A percentile compares a stretch with the other conserved stretches of the same genome.
These are phyloP conservation scores for Stagonosporopsis tanaceti DNA, from an alignment of 2,329 filamentous ascomycete genomes.

Conservation along the genomic window DNA sequence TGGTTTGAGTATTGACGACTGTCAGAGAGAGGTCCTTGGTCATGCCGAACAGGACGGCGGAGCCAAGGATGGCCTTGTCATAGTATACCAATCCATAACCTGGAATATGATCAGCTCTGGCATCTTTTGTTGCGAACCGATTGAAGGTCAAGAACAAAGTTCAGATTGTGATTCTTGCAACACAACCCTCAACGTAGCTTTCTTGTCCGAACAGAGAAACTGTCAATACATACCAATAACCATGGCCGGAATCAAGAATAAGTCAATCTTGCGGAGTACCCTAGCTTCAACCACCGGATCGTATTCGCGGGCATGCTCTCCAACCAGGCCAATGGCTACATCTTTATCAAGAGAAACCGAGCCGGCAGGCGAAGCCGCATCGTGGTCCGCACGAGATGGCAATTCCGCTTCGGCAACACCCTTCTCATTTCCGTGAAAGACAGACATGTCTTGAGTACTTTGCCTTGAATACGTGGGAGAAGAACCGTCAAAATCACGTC, in stretches of 20 bases:
- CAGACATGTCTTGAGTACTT: neutral
- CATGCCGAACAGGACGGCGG: conserved; percentile 79
- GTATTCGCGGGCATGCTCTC: conserved; percentile 62
- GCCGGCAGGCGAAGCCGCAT: conserved; percentile 28
- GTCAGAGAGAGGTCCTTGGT: conserved; percentile 70
- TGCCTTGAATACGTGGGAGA: neutral
- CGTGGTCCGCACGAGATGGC: conserved; percentile 18
- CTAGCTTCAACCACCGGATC: conserved; percentile 64
- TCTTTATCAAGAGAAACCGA: conserved; percentile 57
- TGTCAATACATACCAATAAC: conserved; percentile 39
- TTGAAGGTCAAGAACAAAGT: too few relatives aligned
- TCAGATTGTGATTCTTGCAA: too few relatives aligned
- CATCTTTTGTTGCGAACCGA: too few relatives aligned
- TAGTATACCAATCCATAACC: conserved; percentile 74
- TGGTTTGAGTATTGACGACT: conserved; percentile 59
- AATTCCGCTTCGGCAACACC: conserved; percentile 2
- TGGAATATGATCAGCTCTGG: conserved; percentile 1
- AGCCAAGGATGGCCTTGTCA: conserved; percentile 78
- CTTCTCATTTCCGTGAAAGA: conserved; percentile 22
- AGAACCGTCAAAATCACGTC: neutral
- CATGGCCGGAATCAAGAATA: conserved; percentile 74
- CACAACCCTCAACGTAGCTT: too few relatives aligned
- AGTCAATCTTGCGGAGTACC: conserved; percentile 72
- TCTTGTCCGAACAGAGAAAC: too few relatives aligned
- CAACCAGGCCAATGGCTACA: conserved; percentile 66